Evolutionary conservation across 169 alveolate species (phyloP).

Genomic region (Perkinsus marinus): DNA sequence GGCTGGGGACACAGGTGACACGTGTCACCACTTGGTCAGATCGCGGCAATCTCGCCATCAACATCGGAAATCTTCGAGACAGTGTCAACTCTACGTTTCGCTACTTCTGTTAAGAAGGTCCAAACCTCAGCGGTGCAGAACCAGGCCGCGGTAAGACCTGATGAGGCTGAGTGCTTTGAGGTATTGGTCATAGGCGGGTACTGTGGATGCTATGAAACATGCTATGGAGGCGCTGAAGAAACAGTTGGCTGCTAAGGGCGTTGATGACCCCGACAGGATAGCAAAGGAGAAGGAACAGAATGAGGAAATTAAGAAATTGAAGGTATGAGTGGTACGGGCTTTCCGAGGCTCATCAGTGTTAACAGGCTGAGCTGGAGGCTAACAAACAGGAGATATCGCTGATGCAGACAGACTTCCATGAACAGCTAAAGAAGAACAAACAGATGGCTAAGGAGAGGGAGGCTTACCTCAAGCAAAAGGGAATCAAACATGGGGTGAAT

Average conservation of each 20-base stretch:
- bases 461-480: background rate
- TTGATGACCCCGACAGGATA: background rate
- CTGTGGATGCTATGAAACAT: background rate
- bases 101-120: conserved; percentile 15
- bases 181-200: background rate
- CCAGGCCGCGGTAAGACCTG: background rate
- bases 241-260: background rate
- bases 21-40: conserved; percentile 30
- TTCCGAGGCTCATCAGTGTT: too few species aligned
- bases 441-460: background rate
- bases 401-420: background rate
- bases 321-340: too few species aligned
- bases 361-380: background rate
- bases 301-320: background rate
- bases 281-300: background rate
- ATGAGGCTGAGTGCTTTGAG: too few species aligned
- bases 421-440: background rate
- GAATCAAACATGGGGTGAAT: background rate
- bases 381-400: background rate
- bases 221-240: background rate
- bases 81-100: conserved; percentile 15
- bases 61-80: conserved; percentile 3
- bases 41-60: background rate
- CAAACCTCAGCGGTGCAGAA: conserved; percentile 1
- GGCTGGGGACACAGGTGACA: background rate